Evolutionary conservation across 768 basidiomycete species (phyloP).

Genomic region (Lactifluus piperatus): DNA sequence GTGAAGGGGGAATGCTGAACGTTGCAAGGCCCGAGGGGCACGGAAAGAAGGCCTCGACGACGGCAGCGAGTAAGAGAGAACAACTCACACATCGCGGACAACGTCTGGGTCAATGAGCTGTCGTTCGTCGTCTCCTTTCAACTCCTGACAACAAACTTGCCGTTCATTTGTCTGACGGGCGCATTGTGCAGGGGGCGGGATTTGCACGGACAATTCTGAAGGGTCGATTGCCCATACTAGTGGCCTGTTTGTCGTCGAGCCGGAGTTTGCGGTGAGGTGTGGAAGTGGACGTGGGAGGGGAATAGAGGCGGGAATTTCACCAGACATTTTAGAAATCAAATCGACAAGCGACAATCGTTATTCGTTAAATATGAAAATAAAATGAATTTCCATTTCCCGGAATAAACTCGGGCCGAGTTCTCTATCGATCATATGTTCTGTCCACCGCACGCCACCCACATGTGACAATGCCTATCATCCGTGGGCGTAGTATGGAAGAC

Average conservation of each 20-base stretch:
- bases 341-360: too few relatives aligned
- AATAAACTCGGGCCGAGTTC: too few relatives aligned
- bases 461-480: too few relatives aligned
- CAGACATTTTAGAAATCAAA: too few relatives aligned
- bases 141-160: conserved; percentile 80
- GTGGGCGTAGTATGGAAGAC: too few relatives aligned
- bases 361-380: too few relatives aligned
- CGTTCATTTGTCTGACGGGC: conserved; percentile 38
- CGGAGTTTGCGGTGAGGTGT: neutral
- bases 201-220: conserved; percentile 30
- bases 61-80: neutral
- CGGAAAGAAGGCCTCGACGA: too few relatives aligned
- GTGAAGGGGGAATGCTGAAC: too few relatives aligned
- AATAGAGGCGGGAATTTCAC: neutral
- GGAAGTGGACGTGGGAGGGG: neutral
- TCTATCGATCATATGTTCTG: too few relatives aligned
- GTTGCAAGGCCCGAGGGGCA: neutral
- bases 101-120: conserved; percentile 81
- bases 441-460: too few relatives aligned
- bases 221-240: conserved; percentile 60
- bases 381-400: too few relatives aligned
- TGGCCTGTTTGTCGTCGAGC: conserved; percentile 28
- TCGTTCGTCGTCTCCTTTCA: conserved; percentile 71
- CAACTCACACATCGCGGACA: conserved; percentile 72
- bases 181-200: conserved; percentile 51